Evolutionary conservation across 2,329 filamentous ascomycete species (phyloP).

Genomic region (Pseudopithomyces maydicus): DNA sequence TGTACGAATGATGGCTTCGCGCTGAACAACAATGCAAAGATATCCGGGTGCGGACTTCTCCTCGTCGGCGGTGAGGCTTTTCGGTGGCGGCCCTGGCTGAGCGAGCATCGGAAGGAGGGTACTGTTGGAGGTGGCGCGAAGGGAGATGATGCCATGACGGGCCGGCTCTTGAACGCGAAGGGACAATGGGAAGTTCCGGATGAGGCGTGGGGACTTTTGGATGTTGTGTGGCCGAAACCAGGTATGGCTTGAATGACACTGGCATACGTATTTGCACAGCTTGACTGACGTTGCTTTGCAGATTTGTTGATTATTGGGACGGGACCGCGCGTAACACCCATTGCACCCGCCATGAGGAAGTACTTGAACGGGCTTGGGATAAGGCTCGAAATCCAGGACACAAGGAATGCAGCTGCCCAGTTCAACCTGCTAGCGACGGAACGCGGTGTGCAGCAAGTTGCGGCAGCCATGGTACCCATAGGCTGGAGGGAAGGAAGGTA

Average conservation of each 20-base stretch:
- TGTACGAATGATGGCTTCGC: slow-evolving; percentile 85
- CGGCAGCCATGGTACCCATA: slow-evolving; percentile 84
- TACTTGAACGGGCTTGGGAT: slow-evolving; percentile 80
- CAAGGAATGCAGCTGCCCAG: slow-evolving; percentile 89
- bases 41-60: slow-evolving; percentile 72
- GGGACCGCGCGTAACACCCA: slow-evolving; percentile 73
- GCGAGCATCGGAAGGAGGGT: slow-evolving; percentile 42
- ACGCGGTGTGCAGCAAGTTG: slow-evolving; percentile 81
- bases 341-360: slow-evolving; percentile 75
- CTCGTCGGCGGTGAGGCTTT: slow-evolving; percentile 89
- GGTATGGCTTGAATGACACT: slow-evolving; percentile 60
- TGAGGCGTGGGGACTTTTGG: slow-evolving; percentile 75
- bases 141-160: slow-evolving; percentile 43
- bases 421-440: slow-evolving; percentile 97
- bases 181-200: slow-evolving; percentile 79
- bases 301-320: slow-evolving; percentile 91
- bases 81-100: slow-evolving; percentile 81
- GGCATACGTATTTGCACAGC: not conserved
- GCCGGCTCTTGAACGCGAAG: slow-evolving; percentile 70
- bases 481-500: slow-evolving; percentile 69
- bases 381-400: slow-evolving; percentile 86
- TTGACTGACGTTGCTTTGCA: slow-evolving; percentile 42
- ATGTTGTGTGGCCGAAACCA: slow-evolving; percentile 83
- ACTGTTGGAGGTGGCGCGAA: slow-evolving; percentile 42
- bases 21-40: slow-evolving; percentile 77